These are phyloP conservation scores for Fraxinus velutina DNA, from an alignment of 305 asterid genomes.

Conservation along the genomic window DNA sequence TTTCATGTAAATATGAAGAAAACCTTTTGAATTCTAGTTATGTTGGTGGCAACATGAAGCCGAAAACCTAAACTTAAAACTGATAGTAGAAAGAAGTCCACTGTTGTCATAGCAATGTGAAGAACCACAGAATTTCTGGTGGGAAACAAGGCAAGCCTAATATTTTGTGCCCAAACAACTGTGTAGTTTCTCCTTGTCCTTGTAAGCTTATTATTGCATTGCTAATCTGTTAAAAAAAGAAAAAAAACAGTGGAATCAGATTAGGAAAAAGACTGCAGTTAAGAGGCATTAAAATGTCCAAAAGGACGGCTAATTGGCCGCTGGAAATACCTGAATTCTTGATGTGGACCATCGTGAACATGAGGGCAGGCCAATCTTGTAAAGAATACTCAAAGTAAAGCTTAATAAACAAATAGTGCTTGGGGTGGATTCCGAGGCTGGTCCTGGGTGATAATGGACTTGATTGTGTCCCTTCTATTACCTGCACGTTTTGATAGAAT, in stretches of 20 bases:
- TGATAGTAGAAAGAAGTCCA: slow-evolving; percentile 2
- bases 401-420: not conserved
- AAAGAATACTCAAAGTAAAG: not conserved
- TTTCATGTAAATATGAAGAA: slow-evolving; percentile 7
- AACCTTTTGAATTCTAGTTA: not conserved
- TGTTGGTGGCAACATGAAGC: slow-evolving; percentile 1
- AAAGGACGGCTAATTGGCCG: not conserved
- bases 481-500: not conserved
- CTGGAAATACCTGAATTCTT: not conserved
- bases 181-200: not conserved
- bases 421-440: not conserved
- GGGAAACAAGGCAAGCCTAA: not conserved
- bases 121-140: not conserved
- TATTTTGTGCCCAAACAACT: not conserved
- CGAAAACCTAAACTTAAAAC: not conserved
- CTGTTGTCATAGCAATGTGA: not conserved
- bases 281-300: not conserved
- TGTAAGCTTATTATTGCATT: not conserved
- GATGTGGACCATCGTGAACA: not conserved
- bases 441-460: not conserved
- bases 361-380: not conserved
- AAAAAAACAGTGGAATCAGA: not conserved
- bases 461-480: not conserved
- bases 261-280: not conserved
- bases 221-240: not conserved